Conservation (phyloP, 2,329 filamentous ascomycete species). For the Fusarium subtropicale region DNA sequence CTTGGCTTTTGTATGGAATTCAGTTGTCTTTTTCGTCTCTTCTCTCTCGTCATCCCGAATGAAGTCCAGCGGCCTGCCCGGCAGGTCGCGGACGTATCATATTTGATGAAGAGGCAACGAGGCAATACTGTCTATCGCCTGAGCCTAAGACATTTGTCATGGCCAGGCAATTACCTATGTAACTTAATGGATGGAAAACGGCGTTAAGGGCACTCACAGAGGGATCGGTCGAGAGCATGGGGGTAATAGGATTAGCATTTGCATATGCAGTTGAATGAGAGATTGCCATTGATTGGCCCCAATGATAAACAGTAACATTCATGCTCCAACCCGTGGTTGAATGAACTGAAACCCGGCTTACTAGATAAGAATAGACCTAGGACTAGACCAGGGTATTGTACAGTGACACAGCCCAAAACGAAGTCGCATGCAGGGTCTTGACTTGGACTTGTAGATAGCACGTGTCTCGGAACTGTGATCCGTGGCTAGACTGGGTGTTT, state of each 20-base stretch:
- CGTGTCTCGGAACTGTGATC: neutral
- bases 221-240: slow-evolving; percentile 8
- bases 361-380: neutral
- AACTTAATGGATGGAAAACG: slow-evolving; percentile 5
- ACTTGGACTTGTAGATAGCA: neutral
- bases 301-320: neutral
- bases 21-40: slow-evolving; percentile 15
- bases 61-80: neutral
- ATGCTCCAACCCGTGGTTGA: neutral
- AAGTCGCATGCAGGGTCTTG: slow-evolving; percentile 10
- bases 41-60: slow-evolving; percentile 8
- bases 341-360: slow-evolving; percentile 6
- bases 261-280: neutral
- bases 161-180: neutral
- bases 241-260: slow-evolving; percentile 10
- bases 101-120: slow-evolving; percentile 3
- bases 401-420: neutral
- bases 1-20: slow-evolving; percentile 24
- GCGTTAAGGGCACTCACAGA: slow-evolving; percentile 22
- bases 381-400: neutral
- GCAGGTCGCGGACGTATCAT: neutral
- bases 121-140: neutral
- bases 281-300: slow-evolving; percentile 16
- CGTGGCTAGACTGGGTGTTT: slow-evolving; percentile 2
- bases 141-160: neutral